Base-by-base conservation (phyloP, 345 rosid species). In the Populus euphratica region DNA sequence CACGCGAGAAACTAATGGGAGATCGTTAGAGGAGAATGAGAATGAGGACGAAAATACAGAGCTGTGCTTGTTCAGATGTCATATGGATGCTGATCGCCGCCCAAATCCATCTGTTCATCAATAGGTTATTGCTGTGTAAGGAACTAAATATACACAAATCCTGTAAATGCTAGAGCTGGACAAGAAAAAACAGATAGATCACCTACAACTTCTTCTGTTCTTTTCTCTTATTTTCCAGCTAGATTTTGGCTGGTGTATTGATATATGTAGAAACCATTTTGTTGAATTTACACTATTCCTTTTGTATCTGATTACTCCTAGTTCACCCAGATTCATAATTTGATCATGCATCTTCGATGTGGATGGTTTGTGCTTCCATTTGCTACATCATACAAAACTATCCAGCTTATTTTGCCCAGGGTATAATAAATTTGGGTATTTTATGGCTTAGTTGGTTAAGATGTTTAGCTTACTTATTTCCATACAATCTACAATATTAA, bases 1-100 rank as follows among this genome's bases (percentile, higher is more conserved):
- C 71, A 87, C 89, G 1, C 76, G 78, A 2, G 97, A 91, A 81
- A 93, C 97, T 5, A 89, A 79, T 90, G 91, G 97, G 31, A 87
- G 88, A 66, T 91, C 96, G 6, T 76, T 91, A 16, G 97, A 92
- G 73, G 97, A 91, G 36, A 89, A 91, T 43, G 97, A 92, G 52
- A 78, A 71, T 1, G 86, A 83, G 10, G 74, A 81, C 4, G 80
- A 74, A 9, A 73, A 77, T 6, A 21, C 18, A 21, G 65, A 36
- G 11, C 23, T 1, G 38, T 3, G 66, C 25, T 18, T 70, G 5
- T 36, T 69, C 4, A 49, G 75, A 23, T 16, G 73, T 49, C 52
- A 20, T 2, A 25, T 10, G 20, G 4, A 7, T 36, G 39, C 41
- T 18, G 4, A 69, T 65, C 27, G 64, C 7, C 36, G 41, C 20